These are phyloP conservation scores for Panicum hallii DNA, from an alignment of 202 grass and related monocot species.

Conservation along the genomic window DNA sequence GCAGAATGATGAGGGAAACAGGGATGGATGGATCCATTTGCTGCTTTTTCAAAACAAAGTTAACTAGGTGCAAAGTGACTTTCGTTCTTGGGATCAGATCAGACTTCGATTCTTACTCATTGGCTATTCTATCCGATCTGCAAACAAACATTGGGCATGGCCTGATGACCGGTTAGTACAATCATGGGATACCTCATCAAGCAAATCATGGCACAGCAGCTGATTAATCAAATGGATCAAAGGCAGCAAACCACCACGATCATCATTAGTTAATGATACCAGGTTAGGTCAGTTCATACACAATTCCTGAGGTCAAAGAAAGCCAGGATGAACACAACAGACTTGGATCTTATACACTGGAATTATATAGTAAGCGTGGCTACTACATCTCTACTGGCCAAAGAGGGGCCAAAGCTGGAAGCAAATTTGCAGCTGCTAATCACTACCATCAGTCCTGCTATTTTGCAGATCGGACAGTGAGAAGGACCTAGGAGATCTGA, in stretches of 20 bases:
- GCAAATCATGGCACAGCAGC: constrained; percentile 34
- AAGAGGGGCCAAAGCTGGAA: constrained; percentile 20
- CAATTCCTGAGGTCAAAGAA: constrained; percentile 13
- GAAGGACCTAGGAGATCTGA: constrained; percentile 59
- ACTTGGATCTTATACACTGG: constrained; percentile 46
- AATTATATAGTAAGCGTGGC: constrained; percentile 32
- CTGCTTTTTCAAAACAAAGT: constrained; percentile 34
- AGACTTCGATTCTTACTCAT: constrained; percentile 8
- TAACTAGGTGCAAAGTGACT: constrained; percentile 15
- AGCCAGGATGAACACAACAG: constrained; percentile 33
- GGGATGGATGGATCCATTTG: constrained; percentile 3
- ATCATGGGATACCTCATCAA: constrained; percentile 42
- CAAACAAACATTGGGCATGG: not conserved
- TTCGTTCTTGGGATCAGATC: constrained; percentile 43
- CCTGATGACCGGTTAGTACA: not conserved
- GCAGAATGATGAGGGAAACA: constrained; percentile 19
- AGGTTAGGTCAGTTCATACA: constrained; percentile 20
- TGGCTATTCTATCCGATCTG: not conserved
- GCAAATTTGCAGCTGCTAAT: constrained; percentile 40
- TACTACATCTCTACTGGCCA: constrained; percentile 43
- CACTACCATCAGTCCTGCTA: not conserved
- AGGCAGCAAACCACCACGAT: constrained; percentile 36
- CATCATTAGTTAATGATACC: constrained; percentile 56
- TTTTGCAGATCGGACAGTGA: constrained; percentile 60
- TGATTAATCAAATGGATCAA: not conserved